Percentiles rank a stretch among this genome's conserved stretches.
These are phyloP conservation scores for Pythium guiyangense DNA, from an alignment of 352 stramenopile species.

Conservation along the genomic window DNA sequence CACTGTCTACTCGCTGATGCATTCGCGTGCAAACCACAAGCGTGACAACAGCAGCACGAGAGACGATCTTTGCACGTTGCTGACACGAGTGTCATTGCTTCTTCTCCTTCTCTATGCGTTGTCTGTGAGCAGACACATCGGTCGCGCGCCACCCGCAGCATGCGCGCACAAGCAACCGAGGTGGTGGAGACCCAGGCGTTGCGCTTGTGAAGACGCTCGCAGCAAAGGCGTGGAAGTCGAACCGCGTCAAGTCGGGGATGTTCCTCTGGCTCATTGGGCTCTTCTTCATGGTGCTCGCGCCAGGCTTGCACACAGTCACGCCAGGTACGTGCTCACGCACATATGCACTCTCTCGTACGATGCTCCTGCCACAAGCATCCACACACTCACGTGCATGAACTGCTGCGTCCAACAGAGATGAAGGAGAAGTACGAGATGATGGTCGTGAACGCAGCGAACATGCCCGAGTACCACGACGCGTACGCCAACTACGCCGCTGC, in stretches of 20 bases:
- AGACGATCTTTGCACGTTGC: not conserved
- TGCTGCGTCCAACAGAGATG: slow-evolving; percentile 32
- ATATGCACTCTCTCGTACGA: not conserved
- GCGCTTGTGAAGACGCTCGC: slow-evolving; percentile 54
- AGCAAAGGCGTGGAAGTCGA: slow-evolving; percentile 45
- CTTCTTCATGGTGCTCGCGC: slow-evolving; percentile 79
- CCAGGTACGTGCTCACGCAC: slow-evolving; percentile 13
- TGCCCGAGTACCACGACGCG: slow-evolving; percentile 74
- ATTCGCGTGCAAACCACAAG: not conserved
- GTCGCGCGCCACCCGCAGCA: slow-evolving; percentile 3
- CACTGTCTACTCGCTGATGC: not conserved
- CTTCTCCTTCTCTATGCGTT: not conserved
- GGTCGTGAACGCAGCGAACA: slow-evolving; percentile 69
- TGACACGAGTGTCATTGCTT: not conserved
- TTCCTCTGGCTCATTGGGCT: slow-evolving; percentile 72
- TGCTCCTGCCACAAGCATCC: too few relatives aligned
- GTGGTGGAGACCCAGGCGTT: slow-evolving; percentile 34
- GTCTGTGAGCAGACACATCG: not conserved
- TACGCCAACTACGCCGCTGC: slow-evolving; percentile 47
- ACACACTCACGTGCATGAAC: not conserved
- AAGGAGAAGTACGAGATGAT: slow-evolving; percentile 72
- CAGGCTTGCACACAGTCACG: slow-evolving; percentile 52
- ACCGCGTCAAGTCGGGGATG: slow-evolving; percentile 58
- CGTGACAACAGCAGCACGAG: too few relatives aligned
- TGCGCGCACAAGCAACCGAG: not conserved